Evolutionary conservation across 2,329 filamentous ascomycete genomes (phyloP).

Genomic region (Blumeriella jaapii): DNA sequence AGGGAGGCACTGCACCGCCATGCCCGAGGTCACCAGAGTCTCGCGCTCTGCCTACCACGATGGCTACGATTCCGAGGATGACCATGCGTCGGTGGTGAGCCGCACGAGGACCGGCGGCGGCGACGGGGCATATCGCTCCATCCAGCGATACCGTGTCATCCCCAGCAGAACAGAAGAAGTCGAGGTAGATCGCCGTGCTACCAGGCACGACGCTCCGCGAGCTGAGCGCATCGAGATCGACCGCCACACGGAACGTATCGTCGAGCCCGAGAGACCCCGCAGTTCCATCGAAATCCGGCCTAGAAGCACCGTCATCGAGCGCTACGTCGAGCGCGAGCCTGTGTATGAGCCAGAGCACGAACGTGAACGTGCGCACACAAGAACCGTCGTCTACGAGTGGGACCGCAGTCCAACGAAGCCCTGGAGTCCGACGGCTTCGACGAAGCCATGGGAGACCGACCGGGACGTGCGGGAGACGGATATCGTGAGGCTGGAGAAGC

Average conservation of each 20-base stretch:
- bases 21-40: constrained; percentile 10
- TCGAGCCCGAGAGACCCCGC: constrained; percentile 21
- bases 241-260: constrained; percentile 21
- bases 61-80: constrained; percentile 13
- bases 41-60: constrained; percentile 13
- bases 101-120: constrained; percentile 11
- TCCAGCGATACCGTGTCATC: constrained; percentile 26
- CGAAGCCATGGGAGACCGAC: constrained; percentile 21
- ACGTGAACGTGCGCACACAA: constrained; percentile 18
- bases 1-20: not conserved
- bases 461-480: constrained; percentile 22
- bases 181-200: constrained; percentile 21
- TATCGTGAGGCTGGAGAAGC: constrained; percentile 18
- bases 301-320: constrained; percentile 16
- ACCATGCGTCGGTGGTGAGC: constrained; percentile 14
- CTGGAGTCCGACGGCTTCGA: constrained; percentile 27
- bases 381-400: constrained; percentile 31
- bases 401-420: constrained; percentile 31
- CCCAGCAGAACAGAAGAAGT: constrained; percentile 22
- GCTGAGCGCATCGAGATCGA: constrained; percentile 25
- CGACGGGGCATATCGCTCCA: constrained; percentile 21
- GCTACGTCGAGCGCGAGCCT: constrained; percentile 16
- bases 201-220: constrained; percentile 19
- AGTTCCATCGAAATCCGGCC: constrained; percentile 20
- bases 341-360: constrained; percentile 20